Conservation (phyloP, 2,329 filamentous ascomycete species). For the Cytospora paraplurivora region DNA sequence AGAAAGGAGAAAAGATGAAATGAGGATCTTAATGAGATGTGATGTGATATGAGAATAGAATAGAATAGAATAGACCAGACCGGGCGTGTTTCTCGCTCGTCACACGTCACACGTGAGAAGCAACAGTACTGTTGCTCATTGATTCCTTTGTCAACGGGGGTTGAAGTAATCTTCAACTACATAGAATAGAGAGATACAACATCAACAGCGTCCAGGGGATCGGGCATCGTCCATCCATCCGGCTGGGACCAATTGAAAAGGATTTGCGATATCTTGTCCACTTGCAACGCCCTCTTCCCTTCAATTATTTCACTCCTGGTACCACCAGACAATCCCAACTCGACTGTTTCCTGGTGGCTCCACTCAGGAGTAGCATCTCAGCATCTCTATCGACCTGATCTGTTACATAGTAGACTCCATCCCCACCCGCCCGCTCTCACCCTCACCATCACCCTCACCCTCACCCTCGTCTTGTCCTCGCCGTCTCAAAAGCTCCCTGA, state of each 20-base stretch:
- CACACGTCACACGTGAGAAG: too few species aligned
- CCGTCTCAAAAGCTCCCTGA: neutral
- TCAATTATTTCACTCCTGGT: neutral
- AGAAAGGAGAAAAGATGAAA: too few species aligned
- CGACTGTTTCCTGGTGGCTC: neutral
- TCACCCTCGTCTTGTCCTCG: neutral
- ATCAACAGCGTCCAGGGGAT: too few species aligned
- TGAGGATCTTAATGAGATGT: too few species aligned
- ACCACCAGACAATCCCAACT: neutral
- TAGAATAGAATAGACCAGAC: neutral
- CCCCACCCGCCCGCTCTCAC: slow-evolving; percentile 3
- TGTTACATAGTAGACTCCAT: slow-evolving; percentile 10
- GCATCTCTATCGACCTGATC: slow-evolving; percentile 3
- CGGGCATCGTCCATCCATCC: too few species aligned
- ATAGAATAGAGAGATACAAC: too few species aligned
- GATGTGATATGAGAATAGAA: neutral
- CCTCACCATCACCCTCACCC: too few species aligned
- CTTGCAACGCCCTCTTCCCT: neutral
- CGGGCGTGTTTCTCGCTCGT: neutral
- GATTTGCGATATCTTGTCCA: too few species aligned
- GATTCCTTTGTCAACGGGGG: too few species aligned
- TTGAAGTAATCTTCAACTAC: too few species aligned
- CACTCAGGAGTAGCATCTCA: slow-evolving; percentile 16
- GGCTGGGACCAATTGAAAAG: too few species aligned
- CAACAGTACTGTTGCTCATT: too few species aligned